Evolutionary conservation across 495 filamentous ascomycete species (phyloP).

Genomic region (Daldinia caldariorum): DNA sequence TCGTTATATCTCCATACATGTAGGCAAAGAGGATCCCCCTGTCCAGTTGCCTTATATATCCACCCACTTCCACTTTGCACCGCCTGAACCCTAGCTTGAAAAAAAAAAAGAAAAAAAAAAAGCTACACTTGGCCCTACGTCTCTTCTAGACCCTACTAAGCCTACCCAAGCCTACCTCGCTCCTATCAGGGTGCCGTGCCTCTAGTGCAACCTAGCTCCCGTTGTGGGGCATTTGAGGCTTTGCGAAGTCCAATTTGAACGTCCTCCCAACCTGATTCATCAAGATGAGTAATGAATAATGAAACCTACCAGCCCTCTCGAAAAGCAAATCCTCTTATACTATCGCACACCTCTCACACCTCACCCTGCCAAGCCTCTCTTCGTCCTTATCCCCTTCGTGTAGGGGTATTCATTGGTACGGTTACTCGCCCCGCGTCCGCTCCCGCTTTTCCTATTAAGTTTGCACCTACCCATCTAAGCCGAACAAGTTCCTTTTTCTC

Average conservation of each 20-base stretch:
- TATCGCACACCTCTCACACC: not conserved
- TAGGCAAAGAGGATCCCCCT: slow-evolving; percentile 16
- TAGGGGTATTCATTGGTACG: not conserved
- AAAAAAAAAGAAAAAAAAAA: slow-evolving; percentile 9
- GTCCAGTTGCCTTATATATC: slow-evolving; percentile 25
- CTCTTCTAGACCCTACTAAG: slow-evolving; percentile 13
- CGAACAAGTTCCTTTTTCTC: slow-evolving; percentile 28
- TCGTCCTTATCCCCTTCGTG: not conserved
- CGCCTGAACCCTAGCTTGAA: slow-evolving; percentile 39
- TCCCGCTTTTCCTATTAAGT: not conserved
- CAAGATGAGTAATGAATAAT: slow-evolving; percentile 13
- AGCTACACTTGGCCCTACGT: slow-evolving; percentile 27
- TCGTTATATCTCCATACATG: not conserved
- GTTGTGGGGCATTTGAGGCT: slow-evolving; percentile 51
- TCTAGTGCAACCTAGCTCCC: slow-evolving; percentile 48
- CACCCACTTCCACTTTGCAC: slow-evolving; percentile 16
- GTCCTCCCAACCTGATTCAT: slow-evolving; percentile 31
- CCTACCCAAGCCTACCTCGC: not conserved
- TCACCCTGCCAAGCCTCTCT: not conserved
- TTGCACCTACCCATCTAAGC: slow-evolving; percentile 34
- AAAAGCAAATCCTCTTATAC: slow-evolving; percentile 9
- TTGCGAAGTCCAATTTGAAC: slow-evolving; percentile 43
- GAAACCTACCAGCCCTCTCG: not conserved
- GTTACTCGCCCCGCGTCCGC: not conserved
- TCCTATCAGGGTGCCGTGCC: slow-evolving; percentile 36